Percentiles rank a stretch among this genome's conserved stretches.
Conservation (phyloP, 176 grass and related monocot genomes). For the Secale cereale region DNA sequence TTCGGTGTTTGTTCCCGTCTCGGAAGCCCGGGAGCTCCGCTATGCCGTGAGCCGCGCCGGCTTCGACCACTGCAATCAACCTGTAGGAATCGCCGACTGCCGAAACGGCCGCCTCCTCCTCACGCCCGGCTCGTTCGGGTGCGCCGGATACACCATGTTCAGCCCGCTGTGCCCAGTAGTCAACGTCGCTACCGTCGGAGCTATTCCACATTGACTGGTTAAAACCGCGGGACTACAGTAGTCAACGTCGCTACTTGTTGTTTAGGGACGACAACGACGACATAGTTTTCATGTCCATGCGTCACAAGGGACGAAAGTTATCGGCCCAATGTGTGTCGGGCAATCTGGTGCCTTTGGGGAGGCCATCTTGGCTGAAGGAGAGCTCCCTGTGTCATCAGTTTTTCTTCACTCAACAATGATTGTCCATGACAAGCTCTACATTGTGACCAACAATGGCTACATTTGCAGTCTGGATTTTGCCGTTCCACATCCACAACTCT, state of each 20-base stretch:
- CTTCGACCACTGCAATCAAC: not conserved
- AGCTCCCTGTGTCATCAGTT: not conserved
- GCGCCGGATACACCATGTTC: not conserved
- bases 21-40: not conserved
- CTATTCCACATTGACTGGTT: too few species aligned
- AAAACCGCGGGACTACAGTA: too few species aligned
- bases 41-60: not conserved
- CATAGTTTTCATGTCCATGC: not conserved
- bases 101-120: not conserved
- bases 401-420: not conserved
- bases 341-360: not conserved
- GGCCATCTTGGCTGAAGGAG: not conserved
- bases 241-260: not conserved
- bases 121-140: not conserved
- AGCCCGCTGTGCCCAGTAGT: not conserved
- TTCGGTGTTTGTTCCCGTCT: not conserved
- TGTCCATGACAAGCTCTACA: not conserved
- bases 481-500: not conserved
- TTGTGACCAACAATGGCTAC: not conserved
- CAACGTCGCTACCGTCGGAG: too few species aligned
- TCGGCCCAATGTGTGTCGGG: not conserved
- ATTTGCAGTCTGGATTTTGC: not conserved
- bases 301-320: not conserved
- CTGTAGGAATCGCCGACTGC: not conserved
- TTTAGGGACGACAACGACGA: not conserved